Evolutionary conservation across 2,329 filamentous ascomycete species (phyloP).

Genomic region (Alternaria consortialis): DNA sequence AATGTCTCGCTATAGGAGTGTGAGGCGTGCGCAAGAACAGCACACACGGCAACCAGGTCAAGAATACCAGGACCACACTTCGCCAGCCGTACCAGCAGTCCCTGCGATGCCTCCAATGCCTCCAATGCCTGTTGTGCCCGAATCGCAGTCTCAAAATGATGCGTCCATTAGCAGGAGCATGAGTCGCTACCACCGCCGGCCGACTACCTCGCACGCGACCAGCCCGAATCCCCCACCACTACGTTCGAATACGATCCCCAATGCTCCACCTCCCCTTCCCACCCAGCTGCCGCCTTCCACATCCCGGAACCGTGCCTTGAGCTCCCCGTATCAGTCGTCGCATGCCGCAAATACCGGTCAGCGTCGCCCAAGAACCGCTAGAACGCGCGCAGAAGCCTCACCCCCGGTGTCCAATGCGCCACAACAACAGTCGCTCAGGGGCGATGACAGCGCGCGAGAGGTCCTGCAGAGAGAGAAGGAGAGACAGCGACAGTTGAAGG

Average conservation of each 20-base stretch:
- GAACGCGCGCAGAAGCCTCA: slow-evolving; percentile 28
- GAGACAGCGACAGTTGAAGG: slow-evolving; percentile 41
- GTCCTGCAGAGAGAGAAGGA: slow-evolving; percentile 45
- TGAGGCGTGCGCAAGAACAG: slow-evolving; percentile 57
- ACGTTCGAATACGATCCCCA: slow-evolving; percentile 34
- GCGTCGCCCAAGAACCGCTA: slow-evolving; percentile 39
- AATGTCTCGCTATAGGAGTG: slow-evolving; percentile 67
- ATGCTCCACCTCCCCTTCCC: slow-evolving; percentile 20
- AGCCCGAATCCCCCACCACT: slow-evolving; percentile 33
- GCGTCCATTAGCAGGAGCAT: slow-evolving; percentile 48
- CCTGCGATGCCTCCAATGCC: slow-evolving; percentile 29
- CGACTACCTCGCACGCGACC: slow-evolving; percentile 38
- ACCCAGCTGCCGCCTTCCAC: slow-evolving; percentile 23
- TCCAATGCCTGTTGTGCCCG: slow-evolving; percentile 36
- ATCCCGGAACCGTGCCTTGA: slow-evolving; percentile 38
- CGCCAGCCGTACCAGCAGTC: slow-evolving; percentile 16
- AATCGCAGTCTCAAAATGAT: slow-evolving; percentile 30
- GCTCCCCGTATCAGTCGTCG: slow-evolving; percentile 36
- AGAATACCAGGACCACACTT: slow-evolving; percentile 24
- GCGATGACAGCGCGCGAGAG: slow-evolving; percentile 45
- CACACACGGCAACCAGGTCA: slow-evolving; percentile 23
- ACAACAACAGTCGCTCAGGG: slow-evolving; percentile 31
- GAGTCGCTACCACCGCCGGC: slow-evolving; percentile 53
- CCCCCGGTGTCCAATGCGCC: slow-evolving; percentile 26
- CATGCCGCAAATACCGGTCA: slow-evolving; percentile 34